These are phyloP conservation scores for Juglanconis sp. DNA, from an alignment of 2,329 filamentous ascomycete species.

Conservation along the genomic window DNA sequence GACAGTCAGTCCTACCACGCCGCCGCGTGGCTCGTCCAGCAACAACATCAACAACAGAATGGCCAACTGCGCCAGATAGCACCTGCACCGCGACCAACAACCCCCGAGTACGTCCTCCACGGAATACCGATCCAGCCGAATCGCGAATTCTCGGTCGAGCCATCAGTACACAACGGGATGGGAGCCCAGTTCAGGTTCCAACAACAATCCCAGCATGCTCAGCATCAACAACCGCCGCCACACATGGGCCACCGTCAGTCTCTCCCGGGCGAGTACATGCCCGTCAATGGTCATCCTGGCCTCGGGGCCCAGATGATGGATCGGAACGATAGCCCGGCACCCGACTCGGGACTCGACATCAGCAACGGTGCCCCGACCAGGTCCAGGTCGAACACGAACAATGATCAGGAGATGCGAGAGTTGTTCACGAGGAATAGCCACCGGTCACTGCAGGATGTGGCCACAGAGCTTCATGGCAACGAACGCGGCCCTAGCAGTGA, in stretches of 20 bases:
- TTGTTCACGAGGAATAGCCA: constrained; percentile 68
- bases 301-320: constrained; percentile 53
- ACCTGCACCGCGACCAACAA: constrained; percentile 42
- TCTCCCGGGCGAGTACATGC: constrained; percentile 51
- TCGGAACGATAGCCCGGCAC: constrained; percentile 57
- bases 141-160: constrained; percentile 47
- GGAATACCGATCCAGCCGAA: constrained; percentile 47
- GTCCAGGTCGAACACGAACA: constrained; percentile 69
- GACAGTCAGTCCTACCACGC: constrained; percentile 38
- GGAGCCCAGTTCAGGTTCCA: constrained; percentile 32
- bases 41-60: constrained; percentile 35
- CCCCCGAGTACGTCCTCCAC: constrained; percentile 56
- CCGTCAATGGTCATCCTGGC: constrained; percentile 13
- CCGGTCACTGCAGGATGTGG: constrained; percentile 67
- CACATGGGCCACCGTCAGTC: constrained; percentile 43
- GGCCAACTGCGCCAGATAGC: constrained; percentile 42
- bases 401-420: constrained; percentile 76
- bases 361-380: constrained; percentile 49
- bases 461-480: constrained; percentile 72
- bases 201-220: constrained; percentile 29
- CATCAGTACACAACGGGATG: constrained; percentile 46
- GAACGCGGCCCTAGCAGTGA: constrained; percentile 79
- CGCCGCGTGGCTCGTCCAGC: constrained; percentile 44
- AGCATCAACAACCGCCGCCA: constrained; percentile 27
- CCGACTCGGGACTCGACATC: constrained; percentile 46